These are phyloP conservation scores for Panicum virgatum DNA, from an alignment of 202 grass and related monocot genomes.

Conservation along the genomic window DNA sequence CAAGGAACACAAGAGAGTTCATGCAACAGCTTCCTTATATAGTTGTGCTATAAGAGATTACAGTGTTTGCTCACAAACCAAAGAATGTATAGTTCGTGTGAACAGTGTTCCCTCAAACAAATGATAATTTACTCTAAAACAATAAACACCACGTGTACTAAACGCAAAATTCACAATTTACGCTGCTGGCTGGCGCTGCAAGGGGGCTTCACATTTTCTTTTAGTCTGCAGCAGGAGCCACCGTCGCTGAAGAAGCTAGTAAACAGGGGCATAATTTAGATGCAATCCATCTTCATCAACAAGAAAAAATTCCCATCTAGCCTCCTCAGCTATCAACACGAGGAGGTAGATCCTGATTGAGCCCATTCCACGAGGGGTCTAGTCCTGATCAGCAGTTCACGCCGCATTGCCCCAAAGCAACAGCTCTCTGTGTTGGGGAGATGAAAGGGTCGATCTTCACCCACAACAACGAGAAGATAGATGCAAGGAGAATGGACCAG, in stretches of 20 bases:
- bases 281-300: slow-evolving; percentile 55
- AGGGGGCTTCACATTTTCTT: slow-evolving; percentile 10
- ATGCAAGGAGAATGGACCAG: slow-evolving; percentile 88
- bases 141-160: slow-evolving; percentile 43
- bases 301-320: slow-evolving; percentile 51
- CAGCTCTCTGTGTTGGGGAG: slow-evolving; percentile 67
- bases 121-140: slow-evolving; percentile 57
- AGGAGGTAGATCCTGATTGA: slow-evolving; percentile 43
- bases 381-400: slow-evolving; percentile 77
- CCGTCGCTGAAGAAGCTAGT: slow-evolving; percentile 24
- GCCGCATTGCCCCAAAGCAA: slow-evolving; percentile 73
- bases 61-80: slow-evolving; percentile 32
- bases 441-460: slow-evolving; percentile 96
- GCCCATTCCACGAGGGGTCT: background rate
- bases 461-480: slow-evolving; percentile 97
- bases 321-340: slow-evolving; percentile 65
- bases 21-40: slow-evolving; percentile 21
- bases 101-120: slow-evolving; percentile 38
- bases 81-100: slow-evolving; percentile 45
- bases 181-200: background rate
- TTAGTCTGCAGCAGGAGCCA: slow-evolving; percentile 4
- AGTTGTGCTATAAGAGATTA: slow-evolving; percentile 29
- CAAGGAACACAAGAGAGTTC: background rate
- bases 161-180: slow-evolving; percentile 46
- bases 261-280: slow-evolving; percentile 44